Conservation (phyloP, 257 asterid species). For the Forsythia suspensa region DNA sequence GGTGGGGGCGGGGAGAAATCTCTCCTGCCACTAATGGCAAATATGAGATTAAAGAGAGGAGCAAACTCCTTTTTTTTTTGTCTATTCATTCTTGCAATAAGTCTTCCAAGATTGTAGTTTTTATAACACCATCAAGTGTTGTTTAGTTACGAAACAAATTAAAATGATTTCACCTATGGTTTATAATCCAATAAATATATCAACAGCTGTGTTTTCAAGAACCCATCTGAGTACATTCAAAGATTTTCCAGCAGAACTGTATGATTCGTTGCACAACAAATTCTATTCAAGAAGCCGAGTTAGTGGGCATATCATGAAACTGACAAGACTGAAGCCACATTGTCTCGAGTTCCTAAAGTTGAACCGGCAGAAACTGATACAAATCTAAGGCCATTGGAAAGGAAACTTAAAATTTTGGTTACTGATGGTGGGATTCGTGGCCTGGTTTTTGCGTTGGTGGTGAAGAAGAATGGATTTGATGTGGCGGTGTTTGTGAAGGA, state of each 20-base stretch:
- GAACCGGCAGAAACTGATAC: too few relatives aligned
- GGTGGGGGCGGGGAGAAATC: too few relatives aligned
- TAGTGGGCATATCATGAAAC: slow-evolving; percentile 31
- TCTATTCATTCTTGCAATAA: neutral
- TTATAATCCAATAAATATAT: slow-evolving; percentile 47
- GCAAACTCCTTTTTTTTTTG: neutral
- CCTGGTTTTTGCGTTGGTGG: too few relatives aligned
- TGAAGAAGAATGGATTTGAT: too few relatives aligned
- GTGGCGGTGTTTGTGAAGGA: slow-evolving; percentile 64
- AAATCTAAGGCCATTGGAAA: too few relatives aligned
- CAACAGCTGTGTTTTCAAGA: slow-evolving; percentile 44
- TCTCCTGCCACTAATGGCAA: too few relatives aligned
- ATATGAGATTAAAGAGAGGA: neutral
- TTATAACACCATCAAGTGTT: neutral
- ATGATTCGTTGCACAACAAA: slow-evolving; percentile 27
- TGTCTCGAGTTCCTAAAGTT: too few relatives aligned
- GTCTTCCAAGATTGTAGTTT: neutral
- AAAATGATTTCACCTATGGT: slow-evolving; percentile 50
- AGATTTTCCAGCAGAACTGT: too few relatives aligned
- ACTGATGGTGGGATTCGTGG: too few relatives aligned
- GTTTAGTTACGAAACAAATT: neutral
- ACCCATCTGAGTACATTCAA: slow-evolving; percentile 36
- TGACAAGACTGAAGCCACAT: too few relatives aligned
- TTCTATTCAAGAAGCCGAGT: slow-evolving; percentile 18
- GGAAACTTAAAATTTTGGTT: too few relatives aligned